Base-by-base conservation (phyloP, 768 basidiomycete species). In the Tulasnella calospora region DNA sequence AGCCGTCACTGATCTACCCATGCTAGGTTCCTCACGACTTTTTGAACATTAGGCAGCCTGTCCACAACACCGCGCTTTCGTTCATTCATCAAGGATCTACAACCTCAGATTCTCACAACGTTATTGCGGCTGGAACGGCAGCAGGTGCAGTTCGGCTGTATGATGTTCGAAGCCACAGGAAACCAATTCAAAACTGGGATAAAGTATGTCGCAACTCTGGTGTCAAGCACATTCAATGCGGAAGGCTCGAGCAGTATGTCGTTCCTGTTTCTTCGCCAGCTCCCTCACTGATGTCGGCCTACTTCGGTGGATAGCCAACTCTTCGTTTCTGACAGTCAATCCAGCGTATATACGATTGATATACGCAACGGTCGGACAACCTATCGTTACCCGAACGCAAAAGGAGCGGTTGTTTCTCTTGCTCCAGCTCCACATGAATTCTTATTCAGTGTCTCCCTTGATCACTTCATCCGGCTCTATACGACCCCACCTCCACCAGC, bases 81-180 rank as follows among this genome's bases (percentile, higher is more conserved):
- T 93, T 90, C 81, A 82, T 93, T 3, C 83, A 87, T 8, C 82
- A 87, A 5, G 75, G 36, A 21, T 85, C 86, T 80, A 40, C 81
- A 15, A 36, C 83, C 79, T 55, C 73, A 1, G 73, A 83, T 77
- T 76, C 81, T n/a, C 55, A 71, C 75, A 55, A 76, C 35, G 30
- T 57, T 67, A 83, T 95, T 33, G 83, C 91, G 21, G 87, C 90
- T n/a, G 94, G 94, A 0, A 94, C 92, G 0, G 88, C 89, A 77
- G 84, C 90, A 61, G 94, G 94, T 27, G 88, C 92, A 81, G 85
- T 95, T 7, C 89, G 92, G 69, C 87, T 89, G 57, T 96, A 96
- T 81, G 94, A 96, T 81, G 91, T 90, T 0, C 89, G 93, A 74
- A 87, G 89, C 10, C 89, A 88, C 15, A 35, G 33, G 23, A 87